Percentiles rank a stretch among this genome's conserved stretches.
These are phyloP conservation scores for Talinum fruticosum DNA, from an alignment of 148 eudicot genomes.

Conservation along the genomic window DNA sequence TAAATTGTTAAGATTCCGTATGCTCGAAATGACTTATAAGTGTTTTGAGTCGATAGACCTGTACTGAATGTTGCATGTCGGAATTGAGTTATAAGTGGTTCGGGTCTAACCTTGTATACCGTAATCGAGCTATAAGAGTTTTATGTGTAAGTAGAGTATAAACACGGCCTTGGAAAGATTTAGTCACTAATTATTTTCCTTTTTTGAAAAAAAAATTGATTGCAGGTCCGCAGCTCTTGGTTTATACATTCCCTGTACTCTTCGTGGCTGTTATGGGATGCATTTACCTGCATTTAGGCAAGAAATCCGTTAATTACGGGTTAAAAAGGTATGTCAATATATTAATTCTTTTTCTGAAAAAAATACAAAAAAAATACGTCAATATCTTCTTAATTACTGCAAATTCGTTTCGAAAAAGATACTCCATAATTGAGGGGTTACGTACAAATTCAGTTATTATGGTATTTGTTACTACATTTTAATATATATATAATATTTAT, in stretches of 20 bases:
- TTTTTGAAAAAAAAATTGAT: background rate
- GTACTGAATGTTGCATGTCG: no score
- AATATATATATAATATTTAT: no score
- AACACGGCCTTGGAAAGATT: no score
- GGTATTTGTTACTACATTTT: background rate
- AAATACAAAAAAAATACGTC: constrained; percentile 41
- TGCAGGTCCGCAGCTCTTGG: constrained; percentile 57
- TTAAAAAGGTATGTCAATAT: constrained; percentile 33
- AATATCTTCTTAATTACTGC: background rate
- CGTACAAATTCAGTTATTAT: background rate
- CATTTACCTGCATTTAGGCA: constrained; percentile 57
- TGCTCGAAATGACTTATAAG: no score
- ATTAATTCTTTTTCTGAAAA: no score
- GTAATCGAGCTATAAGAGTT: no score
- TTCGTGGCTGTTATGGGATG: constrained; percentile 60
- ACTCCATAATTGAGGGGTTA: background rate
- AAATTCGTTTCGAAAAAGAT: background rate
- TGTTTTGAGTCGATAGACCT: no score
- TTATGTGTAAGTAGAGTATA: no score
- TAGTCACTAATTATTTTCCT: background rate
- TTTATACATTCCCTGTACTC: constrained; percentile 66
- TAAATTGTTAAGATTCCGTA: no score
- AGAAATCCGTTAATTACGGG: constrained; percentile 14
- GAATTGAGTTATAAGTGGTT: no score
- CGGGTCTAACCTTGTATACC: no score